Evolutionary conservation across 1,139 yeast genomes (phyloP).

Genomic region (Candida labiduridarum): DNA sequence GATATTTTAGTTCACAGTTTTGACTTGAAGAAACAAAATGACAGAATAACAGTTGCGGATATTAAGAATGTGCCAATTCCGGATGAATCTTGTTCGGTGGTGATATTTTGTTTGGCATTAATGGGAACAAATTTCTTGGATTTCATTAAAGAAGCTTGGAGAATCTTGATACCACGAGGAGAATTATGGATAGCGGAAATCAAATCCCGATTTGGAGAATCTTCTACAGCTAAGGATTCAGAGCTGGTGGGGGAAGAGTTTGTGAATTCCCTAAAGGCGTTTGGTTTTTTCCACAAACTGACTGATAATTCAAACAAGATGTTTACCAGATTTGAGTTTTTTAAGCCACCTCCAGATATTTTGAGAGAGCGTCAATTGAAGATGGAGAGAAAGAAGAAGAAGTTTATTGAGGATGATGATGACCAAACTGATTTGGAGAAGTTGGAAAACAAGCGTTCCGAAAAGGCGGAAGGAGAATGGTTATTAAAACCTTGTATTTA

Average conservation of each 20-base stretch:
- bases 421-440: conserved; percentile 63
- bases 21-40: conserved; percentile 85
- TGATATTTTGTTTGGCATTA: conserved; percentile 86
- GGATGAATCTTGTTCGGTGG: conserved; percentile 79
- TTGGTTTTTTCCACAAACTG: conserved; percentile 85
- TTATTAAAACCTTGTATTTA: conserved; percentile 93
- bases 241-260: conserved; percentile 68
- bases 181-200: conserved; percentile 98
- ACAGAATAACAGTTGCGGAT: conserved; percentile 92
- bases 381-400: conserved; percentile 63
- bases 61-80: conserved; percentile 84
- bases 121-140: conserved; percentile 98
- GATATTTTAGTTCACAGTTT: conserved; percentile 79
- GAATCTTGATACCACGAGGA: conserved; percentile 87
- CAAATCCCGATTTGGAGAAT: conserved; percentile 82
- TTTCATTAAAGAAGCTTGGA: conserved; percentile 84
- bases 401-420: conserved; percentile 77
- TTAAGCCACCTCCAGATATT: conserved; percentile 78
- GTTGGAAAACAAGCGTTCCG: conserved; percentile 55
- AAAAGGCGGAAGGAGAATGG: conserved; percentile 81
- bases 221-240: conserved; percentile 25
- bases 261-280: conserved; percentile 69
- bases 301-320: conserved; percentile 89
- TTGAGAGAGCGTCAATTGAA: conserved; percentile 66
- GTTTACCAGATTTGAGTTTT: conserved; percentile 94